These are phyloP conservation scores for Asterochloris erici DNA, from an alignment of 139 green algal species.

Conservation along the genomic window DNA sequence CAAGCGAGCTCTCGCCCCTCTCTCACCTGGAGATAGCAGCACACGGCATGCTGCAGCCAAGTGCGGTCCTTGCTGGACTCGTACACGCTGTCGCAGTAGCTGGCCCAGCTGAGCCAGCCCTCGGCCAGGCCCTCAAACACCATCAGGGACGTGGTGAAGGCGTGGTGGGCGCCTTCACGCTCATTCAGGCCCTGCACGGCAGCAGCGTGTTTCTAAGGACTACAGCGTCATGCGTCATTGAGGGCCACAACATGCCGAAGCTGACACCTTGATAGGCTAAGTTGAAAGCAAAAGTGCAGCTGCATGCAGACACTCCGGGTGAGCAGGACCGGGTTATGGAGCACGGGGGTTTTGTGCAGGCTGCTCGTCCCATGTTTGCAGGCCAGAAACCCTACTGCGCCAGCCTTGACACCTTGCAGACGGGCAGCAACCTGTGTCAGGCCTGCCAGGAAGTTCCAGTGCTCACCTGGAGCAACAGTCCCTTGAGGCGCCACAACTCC, in stretches of 20 bases:
- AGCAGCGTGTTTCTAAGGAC: background rate
- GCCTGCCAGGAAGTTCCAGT: conserved; percentile 22
- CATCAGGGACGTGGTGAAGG: conserved; percentile 77
- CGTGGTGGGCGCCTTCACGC: conserved; percentile 42
- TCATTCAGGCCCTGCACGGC: conserved; percentile 28
- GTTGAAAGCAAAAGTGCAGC: too few species aligned
- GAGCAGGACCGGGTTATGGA: background rate
- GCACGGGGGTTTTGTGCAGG: background rate
- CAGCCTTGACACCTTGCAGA: background rate
- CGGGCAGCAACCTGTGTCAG: background rate
- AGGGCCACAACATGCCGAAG: too few species aligned
- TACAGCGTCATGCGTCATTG: too few species aligned
- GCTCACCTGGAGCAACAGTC: conserved; percentile 45
- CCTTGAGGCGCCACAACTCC: conserved; percentile 90
- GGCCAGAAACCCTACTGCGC: too few species aligned
- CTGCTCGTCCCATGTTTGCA: background rate
- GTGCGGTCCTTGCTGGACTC: conserved; percentile 29
- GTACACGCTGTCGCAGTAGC: conserved; percentile 80
- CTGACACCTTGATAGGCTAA: too few species aligned
- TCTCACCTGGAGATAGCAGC: conserved; percentile 72
- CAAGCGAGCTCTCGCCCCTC: too few species aligned
- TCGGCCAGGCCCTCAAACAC: conserved; percentile 73
- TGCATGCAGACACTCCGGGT: too few species aligned
- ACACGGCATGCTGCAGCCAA: conserved; percentile 84
- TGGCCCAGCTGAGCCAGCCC: conserved; percentile 90